Base-by-base conservation (phyloP, 768 basidiomycete genomes). In the Lanmaoa rubissima region DNA sequence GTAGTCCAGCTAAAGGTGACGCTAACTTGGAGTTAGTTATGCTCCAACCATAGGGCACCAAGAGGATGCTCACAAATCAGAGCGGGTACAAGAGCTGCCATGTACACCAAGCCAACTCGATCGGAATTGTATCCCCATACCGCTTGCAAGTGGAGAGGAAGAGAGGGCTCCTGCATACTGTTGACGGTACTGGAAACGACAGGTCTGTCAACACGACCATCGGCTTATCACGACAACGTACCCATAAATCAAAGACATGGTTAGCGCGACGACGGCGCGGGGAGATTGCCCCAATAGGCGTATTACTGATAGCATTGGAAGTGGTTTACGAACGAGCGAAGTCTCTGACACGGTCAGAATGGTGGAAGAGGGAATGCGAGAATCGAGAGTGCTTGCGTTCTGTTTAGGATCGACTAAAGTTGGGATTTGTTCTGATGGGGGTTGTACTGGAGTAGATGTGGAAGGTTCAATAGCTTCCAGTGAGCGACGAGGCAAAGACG, bases 41-140 rank as follows among this genome's bases (percentile, higher is more conserved):
- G 41, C 17, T 21, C 26, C 13, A 14, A 26, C 8, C 14, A 13
- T 3, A 7, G 12, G n/a, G n/a, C 19, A 51, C n/a, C 21, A 41
- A 16, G n/a, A 39, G 43, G 24, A 50, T 32, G 64, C 82, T 55
- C 62, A 87, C 88, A 87, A 53, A 89, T 72, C 17, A 90, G 65
- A 0, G 83, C 81, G 1, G 87, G 88, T 8, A 87, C 70, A 26
- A 86, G 80, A 10, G 80, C 78, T 9, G 83, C 87, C 54, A 90
- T 72, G 65, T 85, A 86, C 16, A 88, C 78, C n/a, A 90, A 62
- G 9, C 89, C 89, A 11, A 88, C 83, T 66, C 57, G 72, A 68
- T n/a, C 67, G 0, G 84, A 75, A 52, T 76, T 59, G 40, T 81
- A 75, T 5, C 69, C 68, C 80, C 83, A 87, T 8, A 78, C 58